Evolutionary conservation across 1,284 basidiomycete genomes (phyloP), one percentile per base, ranked within the genome.

Genomic region (Malassezia pachydermatis): DNA sequence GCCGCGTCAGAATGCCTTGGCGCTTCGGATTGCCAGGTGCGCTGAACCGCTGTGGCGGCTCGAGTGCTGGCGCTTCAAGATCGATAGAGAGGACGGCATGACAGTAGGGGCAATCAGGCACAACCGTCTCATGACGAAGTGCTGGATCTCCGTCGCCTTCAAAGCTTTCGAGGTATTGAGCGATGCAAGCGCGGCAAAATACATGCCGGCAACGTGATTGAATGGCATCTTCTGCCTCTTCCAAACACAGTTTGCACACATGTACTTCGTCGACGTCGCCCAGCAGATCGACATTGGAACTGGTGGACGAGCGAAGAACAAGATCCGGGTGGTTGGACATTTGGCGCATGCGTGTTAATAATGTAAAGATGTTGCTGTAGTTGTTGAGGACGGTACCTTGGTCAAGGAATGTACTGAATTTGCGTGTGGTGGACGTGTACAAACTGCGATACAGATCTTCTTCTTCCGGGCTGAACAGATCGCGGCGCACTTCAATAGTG

Each of bases 201-300:
- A 75, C 72, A 69, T 92, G 88, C 38, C 79, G 79, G 72, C 94
- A 99, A 58, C 82, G 84, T 24, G 88, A 84, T 45, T 72, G 72
- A 56, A 99, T 95, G 1, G 92, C 89, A 66, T 99, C 94, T 73
- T 98, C 94, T 0, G 88, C 92, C 45, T 94, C 79, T 59, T 99
- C 94, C 59, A 89, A 86, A 73, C 94, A 99, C n/a, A 99, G 76
- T 40, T 90, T 79, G 71, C 94, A 98, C 4, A 74, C 73, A 41
- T 74, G 58, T 30, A 75, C 67, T 53, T 66, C 59, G 48, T 41
- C 49, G 14, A 57, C 56, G 13, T 64, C 59, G 48, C 62, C 64
- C 2, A 67, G 50, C 41, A 70, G 51, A 51, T 62, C 62, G 10
- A 53, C 57, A 6, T 57, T 47, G 4, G 63, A 41, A 10, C 65